Evolutionary conservation across 2,329 filamentous ascomycete species (phyloP).

Genomic region (Fusarium sarcochroum): DNA sequence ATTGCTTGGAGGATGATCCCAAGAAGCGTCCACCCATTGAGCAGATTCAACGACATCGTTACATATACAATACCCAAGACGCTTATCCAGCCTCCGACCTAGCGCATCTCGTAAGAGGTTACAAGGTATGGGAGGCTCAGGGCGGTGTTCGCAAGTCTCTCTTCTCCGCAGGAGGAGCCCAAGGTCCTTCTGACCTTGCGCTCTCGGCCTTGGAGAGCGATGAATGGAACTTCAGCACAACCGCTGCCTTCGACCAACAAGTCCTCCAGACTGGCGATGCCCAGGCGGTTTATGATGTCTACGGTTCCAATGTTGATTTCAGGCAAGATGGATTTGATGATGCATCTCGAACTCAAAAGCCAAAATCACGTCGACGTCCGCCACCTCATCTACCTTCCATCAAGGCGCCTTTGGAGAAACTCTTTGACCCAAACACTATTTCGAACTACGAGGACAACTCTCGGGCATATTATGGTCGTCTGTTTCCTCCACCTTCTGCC

Average conservation of each 20-base stretch:
- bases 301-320: conserved; percentile 71
- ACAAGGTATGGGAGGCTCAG: conserved; percentile 80
- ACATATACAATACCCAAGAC: conserved; percentile 73
- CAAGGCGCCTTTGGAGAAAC: conserved; percentile 72
- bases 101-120: conserved; percentile 76
- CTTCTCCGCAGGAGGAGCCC: conserved; percentile 72
- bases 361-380: conserved; percentile 68
- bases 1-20: conserved; percentile 79
- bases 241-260: conserved; percentile 73
- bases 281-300: conserved; percentile 72
- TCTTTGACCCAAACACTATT: conserved; percentile 76
- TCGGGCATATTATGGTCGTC: conserved; percentile 69
- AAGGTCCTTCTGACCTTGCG: conserved; percentile 62
- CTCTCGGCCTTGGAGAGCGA: conserved; percentile 65
- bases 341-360: conserved; percentile 66
- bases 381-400: conserved; percentile 71
- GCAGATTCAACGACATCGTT: conserved; percentile 77
- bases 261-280: conserved; percentile 67
- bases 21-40: conserved; percentile 78
- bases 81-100: conserved; percentile 75
- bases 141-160: conserved; percentile 79
- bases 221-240: conserved; percentile 78
- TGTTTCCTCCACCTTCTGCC: conserved; percentile 54
- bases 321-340: conserved; percentile 61
- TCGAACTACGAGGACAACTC: conserved; percentile 76